A percentile compares a stretch with the other conserved stretches of the same genome.
Conservation (phyloP, 2,329 filamentous ascomycete species). For the Cladobotryum mycophilum region DNA sequence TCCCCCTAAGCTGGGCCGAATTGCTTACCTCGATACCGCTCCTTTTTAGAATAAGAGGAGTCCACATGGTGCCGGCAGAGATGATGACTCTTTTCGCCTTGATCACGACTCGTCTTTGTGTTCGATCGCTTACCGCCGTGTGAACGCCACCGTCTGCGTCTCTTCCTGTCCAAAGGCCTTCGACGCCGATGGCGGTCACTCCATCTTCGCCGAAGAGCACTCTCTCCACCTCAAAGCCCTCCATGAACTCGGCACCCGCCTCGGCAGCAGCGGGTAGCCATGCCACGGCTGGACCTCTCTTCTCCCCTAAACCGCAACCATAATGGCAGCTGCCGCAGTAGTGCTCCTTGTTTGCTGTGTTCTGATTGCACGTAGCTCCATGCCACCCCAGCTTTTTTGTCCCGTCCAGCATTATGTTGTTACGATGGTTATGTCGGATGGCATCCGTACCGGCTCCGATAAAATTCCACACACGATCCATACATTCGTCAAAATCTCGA, state of each 20-base stretch:
- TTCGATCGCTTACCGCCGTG: slow-evolving; percentile 41
- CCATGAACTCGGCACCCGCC: slow-evolving; percentile 73
- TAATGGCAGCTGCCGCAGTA: slow-evolving; percentile 62
- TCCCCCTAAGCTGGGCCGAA: no score
- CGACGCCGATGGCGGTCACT: slow-evolving; percentile 61
- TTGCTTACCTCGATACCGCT: slow-evolving; percentile 63
- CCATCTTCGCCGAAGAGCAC: slow-evolving; percentile 59
- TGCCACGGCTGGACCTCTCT: slow-evolving; percentile 70
- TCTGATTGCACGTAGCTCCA: slow-evolving; percentile 67
- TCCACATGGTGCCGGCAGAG: slow-evolving; percentile 70
- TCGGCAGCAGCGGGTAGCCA: slow-evolving; percentile 75
- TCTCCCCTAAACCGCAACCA: slow-evolving; percentile 61
- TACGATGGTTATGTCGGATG: slow-evolving; percentile 68
- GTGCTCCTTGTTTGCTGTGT: slow-evolving; percentile 67
- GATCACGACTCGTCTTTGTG: slow-evolving; percentile 58
- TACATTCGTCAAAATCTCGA: slow-evolving; percentile 65
- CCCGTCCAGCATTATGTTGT: slow-evolving; percentile 68
- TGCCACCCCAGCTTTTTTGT: slow-evolving; percentile 66
- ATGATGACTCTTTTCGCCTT: slow-evolving; percentile 76
- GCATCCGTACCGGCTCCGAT: slow-evolving; percentile 67
- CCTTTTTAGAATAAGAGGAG: slow-evolving; percentile 66
- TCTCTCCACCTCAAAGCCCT: slow-evolving; percentile 68
- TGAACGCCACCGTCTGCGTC: slow-evolving; percentile 55
- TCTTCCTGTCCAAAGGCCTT: slow-evolving; percentile 69
- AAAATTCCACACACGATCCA: slow-evolving; percentile 71